Evolutionary conservation across 768 basidiomycete genomes (phyloP).

Genomic region (Rhizopogon salebrosus): DNA sequence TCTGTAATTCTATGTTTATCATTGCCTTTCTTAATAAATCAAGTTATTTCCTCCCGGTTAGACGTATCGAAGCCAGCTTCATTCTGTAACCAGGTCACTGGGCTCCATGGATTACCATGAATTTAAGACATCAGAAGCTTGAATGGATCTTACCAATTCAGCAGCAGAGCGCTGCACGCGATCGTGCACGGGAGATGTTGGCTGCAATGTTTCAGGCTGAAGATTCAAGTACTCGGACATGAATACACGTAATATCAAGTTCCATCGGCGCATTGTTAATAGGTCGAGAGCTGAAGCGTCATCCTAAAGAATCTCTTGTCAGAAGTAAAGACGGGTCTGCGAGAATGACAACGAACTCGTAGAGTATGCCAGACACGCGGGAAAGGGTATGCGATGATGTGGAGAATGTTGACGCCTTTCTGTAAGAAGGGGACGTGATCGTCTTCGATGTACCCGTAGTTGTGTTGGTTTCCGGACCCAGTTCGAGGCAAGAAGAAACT

Average conservation of each 20-base stretch:
- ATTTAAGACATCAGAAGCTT: background rate
- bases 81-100: background rate
- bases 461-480: constrained; percentile 25
- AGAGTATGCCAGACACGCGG: constrained; percentile 87
- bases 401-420: constrained; percentile 81
- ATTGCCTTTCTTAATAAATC: background rate
- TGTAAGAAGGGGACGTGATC: constrained; percentile 90
- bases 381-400: constrained; percentile 87
- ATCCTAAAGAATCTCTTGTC: constrained; percentile 49
- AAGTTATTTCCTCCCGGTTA: background rate
- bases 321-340: background rate
- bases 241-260: constrained; percentile 81
- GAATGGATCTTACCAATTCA: constrained; percentile 41
- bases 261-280: constrained; percentile 86
- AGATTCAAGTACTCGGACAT: constrained; percentile 85
- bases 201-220: constrained; percentile 39
- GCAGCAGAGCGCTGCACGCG: constrained; percentile 31
- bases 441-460: constrained; percentile 70
- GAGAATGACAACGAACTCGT: constrained; percentile 38
- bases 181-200: constrained; percentile 14
- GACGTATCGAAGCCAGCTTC: background rate
- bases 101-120: background rate
- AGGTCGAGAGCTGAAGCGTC: constrained; percentile 83
- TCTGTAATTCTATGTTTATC: background rate
- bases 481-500: constrained; percentile 66